Conservation (phyloP, 768 basidiomycete species). For the Thelephora ganbajun region DNA sequence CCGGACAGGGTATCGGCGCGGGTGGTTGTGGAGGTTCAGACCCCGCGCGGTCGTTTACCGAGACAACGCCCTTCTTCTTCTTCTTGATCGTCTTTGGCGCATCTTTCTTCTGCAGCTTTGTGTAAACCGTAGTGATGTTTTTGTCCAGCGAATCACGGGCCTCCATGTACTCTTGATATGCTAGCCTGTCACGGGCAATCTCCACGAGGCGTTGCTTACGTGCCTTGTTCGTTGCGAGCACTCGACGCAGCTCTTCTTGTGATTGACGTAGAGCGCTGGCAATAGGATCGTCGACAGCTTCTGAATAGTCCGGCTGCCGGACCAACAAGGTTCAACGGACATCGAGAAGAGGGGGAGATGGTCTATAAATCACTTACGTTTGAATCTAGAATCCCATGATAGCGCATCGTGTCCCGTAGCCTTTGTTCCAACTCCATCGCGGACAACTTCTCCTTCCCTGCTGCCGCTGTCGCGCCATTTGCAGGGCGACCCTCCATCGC, state of each 20-base stretch:
- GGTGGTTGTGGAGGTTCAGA: slow-evolving; percentile 10
- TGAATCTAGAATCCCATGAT: slow-evolving; percentile 53
- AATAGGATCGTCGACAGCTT: slow-evolving; percentile 88
- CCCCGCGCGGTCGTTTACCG: slow-evolving; percentile 1
- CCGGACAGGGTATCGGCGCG: slow-evolving; percentile 46
- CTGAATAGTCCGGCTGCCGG: slow-evolving; percentile 53
- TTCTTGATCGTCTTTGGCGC: slow-evolving; percentile 54
- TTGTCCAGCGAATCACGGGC: slow-evolving; percentile 77
- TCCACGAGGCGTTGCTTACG: slow-evolving; percentile 59
- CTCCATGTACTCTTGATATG: slow-evolving; percentile 84
- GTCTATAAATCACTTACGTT: slow-evolving; percentile 37
- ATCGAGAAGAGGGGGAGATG: not conserved
- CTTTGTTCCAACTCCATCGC: slow-evolving; percentile 69
- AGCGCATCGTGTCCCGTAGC: slow-evolving; percentile 63
- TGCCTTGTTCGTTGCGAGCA: slow-evolving; percentile 72
- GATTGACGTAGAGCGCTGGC: slow-evolving; percentile 81
- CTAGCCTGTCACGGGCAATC: slow-evolving; percentile 77
- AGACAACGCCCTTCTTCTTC: slow-evolving; percentile 45
- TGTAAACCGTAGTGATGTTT: slow-evolving; percentile 59
- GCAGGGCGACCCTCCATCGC: slow-evolving; percentile 76
- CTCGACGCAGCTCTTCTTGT: slow-evolving; percentile 65
- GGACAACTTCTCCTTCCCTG: slow-evolving; percentile 63
- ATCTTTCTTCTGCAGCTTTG: slow-evolving; percentile 75
- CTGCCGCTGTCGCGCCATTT: slow-evolving; percentile 59
- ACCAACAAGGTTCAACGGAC: not conserved